phyloP scores from a whole-genome alignment of 306 rosid species.

The Acacia confusa region DNA sequence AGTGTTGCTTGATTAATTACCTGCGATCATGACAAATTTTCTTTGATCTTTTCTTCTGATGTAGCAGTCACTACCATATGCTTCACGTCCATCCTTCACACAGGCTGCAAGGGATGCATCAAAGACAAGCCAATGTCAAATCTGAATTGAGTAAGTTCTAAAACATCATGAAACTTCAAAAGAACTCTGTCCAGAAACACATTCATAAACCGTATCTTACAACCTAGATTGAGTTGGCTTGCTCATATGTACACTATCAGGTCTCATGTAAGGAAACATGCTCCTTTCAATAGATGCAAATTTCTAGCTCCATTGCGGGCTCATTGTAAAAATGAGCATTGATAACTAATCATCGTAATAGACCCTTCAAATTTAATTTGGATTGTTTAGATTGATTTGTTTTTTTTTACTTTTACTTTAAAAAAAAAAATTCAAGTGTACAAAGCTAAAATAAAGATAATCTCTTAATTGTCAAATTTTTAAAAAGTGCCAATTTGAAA shows the following conservation, averaged over 20 bases:
- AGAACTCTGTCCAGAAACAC: not conserved
- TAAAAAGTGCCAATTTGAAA: too few species aligned
- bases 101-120: slow-evolving; percentile 64
- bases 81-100: slow-evolving; percentile 60
- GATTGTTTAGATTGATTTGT: too few species aligned
- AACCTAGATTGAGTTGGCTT: not conserved
- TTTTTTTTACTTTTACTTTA: too few species aligned
- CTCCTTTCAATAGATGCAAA: not conserved
- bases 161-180: slow-evolving; percentile 4
- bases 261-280: not conserved
- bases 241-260: slow-evolving; percentile 15
- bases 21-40: slow-evolving; percentile 62
- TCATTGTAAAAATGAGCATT: too few species aligned
- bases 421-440: too few species aligned
- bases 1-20: slow-evolving; percentile 44
- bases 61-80: slow-evolving; percentile 66
- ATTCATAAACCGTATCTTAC: not conserved
- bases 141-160: slow-evolving; percentile 14
- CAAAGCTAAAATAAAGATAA: too few species aligned
- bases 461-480: too few species aligned
- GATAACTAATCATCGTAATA: too few species aligned
- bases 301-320: not conserved
- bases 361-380: too few species aligned
- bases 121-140: slow-evolving; percentile 20
- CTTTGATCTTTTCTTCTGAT: slow-evolving; percentile 50